Base-by-base conservation (phyloP, 2,329 filamentous ascomycete species). In the Neofusicoccum cordaticola region DNA sequence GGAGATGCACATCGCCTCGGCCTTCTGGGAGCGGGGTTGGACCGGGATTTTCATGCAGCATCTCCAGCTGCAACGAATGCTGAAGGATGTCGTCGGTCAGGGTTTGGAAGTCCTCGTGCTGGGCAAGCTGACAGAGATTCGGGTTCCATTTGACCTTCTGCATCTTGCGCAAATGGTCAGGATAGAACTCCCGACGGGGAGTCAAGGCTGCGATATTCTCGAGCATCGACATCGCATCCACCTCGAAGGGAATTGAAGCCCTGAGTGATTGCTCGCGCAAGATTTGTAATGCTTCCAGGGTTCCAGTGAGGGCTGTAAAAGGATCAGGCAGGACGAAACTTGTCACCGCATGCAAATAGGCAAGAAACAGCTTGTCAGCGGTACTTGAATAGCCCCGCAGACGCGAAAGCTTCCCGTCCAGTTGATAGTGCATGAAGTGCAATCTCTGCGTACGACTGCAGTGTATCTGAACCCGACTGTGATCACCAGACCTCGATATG, bases 301-400 rank as follows among this genome's bases (percentile, higher is more conserved):
- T 86, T 0, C 86, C 86, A 0, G 84, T 88, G 4, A 73, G 71
- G 0, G 69, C 52, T 0, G 81, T 84, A 0, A 87, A 74, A 0
- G 72, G 73, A 67, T 88, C 85, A 0, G 82, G 80, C 0, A 86
- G 71, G 31, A 78, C 84, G 56, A 80, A 79, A 0, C 85, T 84
- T 0, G 86, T 88, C 0, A 86, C 64, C 0, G 82, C 84, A 66
- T 88, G 85, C 0, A 88, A 71, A 34, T 83, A 83, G 8, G 65
- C 75, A 0, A 86, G 73, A 17, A 81, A 78, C 0, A 90, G 73
- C 60, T 83, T 85, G 70, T 83, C 85, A 11, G 81, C 7, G 1
- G 9, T 15, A 6, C 42, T 34, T 34, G 34, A 31, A 1, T 22
- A 34, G 3, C 12, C 37, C 2, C 62, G 42, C 1, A 64, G 51